Evolutionary conservation across 2,329 filamentous ascomycete species (phyloP).

Genomic region (Tolypocladium album): DNA sequence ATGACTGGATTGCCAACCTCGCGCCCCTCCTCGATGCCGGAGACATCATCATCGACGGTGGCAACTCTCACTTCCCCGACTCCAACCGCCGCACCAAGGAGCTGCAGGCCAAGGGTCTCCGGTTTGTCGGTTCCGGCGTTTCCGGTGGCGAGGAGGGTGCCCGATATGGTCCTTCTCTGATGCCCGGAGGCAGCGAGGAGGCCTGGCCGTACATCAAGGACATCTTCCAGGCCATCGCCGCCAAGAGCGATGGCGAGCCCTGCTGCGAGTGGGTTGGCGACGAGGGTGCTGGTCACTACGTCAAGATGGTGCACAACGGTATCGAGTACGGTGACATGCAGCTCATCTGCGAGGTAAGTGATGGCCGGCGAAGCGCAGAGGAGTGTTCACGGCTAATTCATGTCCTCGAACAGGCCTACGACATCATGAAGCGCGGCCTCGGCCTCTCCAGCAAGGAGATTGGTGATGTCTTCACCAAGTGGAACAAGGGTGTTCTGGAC

Average conservation of each 20-base stretch:
- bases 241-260: conserved; percentile 93
- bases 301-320: conserved; percentile 99
- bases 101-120: conserved; percentile 75
- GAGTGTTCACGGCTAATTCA: background rate
- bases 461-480: conserved; percentile 84
- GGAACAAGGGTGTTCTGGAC: conserved; percentile 98
- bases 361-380: background rate
- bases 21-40: conserved; percentile 72
- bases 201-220: conserved; percentile 99
- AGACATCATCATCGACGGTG: conserved; percentile 99
- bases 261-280: conserved; percentile 99
- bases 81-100: conserved; percentile 95
- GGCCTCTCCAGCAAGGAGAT: conserved; percentile 88
- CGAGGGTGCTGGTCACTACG: conserved; percentile 98
- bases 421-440: conserved; percentile 98
- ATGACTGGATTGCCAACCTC: conserved; percentile 96
- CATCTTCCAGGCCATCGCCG: conserved; percentile 94
- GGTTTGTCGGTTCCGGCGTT: conserved; percentile 93
- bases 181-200: conserved; percentile 98
- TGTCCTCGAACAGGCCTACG: conserved; percentile 65
- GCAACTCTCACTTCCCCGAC: conserved; percentile 97
- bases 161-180: conserved; percentile 91
- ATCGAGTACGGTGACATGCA: conserved; percentile 99
- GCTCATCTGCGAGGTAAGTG: conserved; percentile 87
- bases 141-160: conserved; percentile 99